A percentile compares a stretch with the other conserved stretches of the same genome.
These are phyloP conservation scores for Stephania japonica DNA, from an alignment of 164 flowering plant genomes.

Conservation along the genomic window DNA sequence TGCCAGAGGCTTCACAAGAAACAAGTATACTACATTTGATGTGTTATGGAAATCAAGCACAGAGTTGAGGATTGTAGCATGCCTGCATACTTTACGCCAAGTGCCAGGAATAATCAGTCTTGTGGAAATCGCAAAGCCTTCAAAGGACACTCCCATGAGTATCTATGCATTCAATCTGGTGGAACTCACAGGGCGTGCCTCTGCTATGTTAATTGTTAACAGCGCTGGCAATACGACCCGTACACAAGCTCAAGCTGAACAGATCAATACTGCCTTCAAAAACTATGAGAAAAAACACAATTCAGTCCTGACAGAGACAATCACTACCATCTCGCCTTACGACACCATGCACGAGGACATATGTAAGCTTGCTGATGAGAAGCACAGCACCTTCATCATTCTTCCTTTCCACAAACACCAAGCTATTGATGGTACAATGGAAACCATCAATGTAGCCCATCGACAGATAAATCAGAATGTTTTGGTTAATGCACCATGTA, in stretches of 20 bases:
- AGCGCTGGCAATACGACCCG: slow-evolving; percentile 2
- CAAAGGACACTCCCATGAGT: slow-evolving; percentile 16
- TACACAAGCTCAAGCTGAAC: slow-evolving; percentile 25
- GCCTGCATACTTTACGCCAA: slow-evolving; percentile 26
- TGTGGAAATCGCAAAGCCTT: slow-evolving; percentile 21
- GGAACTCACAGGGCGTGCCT: slow-evolving; percentile 31
- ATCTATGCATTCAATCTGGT: slow-evolving; percentile 25
- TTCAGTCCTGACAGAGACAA: neutral
- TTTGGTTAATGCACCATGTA: slow-evolving; percentile 30
- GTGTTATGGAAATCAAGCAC: slow-evolving; percentile 10
- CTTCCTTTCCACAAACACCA: slow-evolving; percentile 35
- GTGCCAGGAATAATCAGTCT: slow-evolving; percentile 26
- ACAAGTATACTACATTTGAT: slow-evolving; percentile 22
- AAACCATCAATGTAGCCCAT: slow-evolving; percentile 17
- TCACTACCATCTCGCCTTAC: slow-evolving; percentile 30
- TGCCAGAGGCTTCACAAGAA: slow-evolving; percentile 8
- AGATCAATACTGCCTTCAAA: slow-evolving; percentile 25
- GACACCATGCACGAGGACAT: slow-evolving; percentile 38
- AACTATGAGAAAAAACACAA: slow-evolving; percentile 18
- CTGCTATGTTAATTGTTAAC: slow-evolving; percentile 33
- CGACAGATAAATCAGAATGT: slow-evolving; percentile 30
- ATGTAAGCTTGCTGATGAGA: slow-evolving; percentile 30
- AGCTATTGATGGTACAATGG: slow-evolving; percentile 31
- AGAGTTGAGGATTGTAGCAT: slow-evolving; percentile 23
- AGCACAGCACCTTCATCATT: slow-evolving; percentile 25